phyloP scores from a whole-genome alignment of 2,329 filamentous ascomycete species.

The Aspergillus caelatus region DNA sequence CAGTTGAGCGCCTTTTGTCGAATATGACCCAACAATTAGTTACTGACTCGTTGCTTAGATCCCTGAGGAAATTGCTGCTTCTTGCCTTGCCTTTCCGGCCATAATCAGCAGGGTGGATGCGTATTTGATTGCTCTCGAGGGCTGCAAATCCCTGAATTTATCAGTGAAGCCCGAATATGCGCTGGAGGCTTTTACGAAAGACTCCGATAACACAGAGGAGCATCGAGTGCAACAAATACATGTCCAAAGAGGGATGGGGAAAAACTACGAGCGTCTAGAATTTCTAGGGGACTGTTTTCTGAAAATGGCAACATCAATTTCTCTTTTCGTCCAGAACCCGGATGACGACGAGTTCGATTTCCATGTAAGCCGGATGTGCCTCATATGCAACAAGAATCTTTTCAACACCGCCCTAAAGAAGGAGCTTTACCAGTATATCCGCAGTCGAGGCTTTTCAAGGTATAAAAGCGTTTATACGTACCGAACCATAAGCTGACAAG shows the following conservation, averaged over 20 bases:
- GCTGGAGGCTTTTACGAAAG: slow-evolving; percentile 89
- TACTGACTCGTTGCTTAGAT: slow-evolving; percentile 55
- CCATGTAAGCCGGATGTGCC: slow-evolving; percentile 86
- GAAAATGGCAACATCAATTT: slow-evolving; percentile 93
- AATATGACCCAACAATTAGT: not conserved
- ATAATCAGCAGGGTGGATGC: slow-evolving; percentile 84
- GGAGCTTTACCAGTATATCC: slow-evolving; percentile 72
- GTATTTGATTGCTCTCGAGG: slow-evolving; percentile 77
- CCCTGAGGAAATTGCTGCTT: slow-evolving; percentile 68
- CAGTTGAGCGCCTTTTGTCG: slow-evolving; percentile 41
- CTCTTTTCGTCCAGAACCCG: slow-evolving; percentile 75
- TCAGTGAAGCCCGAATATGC: slow-evolving; percentile 69
- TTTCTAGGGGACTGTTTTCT: slow-evolving; percentile 92
- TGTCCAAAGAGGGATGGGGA: slow-evolving; percentile 82
- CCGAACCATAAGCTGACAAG: slow-evolving; percentile 7
- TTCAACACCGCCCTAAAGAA: slow-evolving; percentile 73
- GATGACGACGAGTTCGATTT: slow-evolving; percentile 81
- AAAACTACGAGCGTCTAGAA: slow-evolving; percentile 92
- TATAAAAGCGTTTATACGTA: slow-evolving; percentile 30
- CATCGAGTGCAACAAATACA: slow-evolving; percentile 69
- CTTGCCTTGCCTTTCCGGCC: slow-evolving; percentile 76
- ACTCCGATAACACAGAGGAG: slow-evolving; percentile 81
- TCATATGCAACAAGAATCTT: slow-evolving; percentile 90
- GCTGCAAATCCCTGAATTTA: slow-evolving; percentile 67
- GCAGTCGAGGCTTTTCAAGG: slow-evolving; percentile 79